Base-by-base conservation (phyloP, 2,329 filamentous ascomycete species). In the Fusarium citri region DNA sequence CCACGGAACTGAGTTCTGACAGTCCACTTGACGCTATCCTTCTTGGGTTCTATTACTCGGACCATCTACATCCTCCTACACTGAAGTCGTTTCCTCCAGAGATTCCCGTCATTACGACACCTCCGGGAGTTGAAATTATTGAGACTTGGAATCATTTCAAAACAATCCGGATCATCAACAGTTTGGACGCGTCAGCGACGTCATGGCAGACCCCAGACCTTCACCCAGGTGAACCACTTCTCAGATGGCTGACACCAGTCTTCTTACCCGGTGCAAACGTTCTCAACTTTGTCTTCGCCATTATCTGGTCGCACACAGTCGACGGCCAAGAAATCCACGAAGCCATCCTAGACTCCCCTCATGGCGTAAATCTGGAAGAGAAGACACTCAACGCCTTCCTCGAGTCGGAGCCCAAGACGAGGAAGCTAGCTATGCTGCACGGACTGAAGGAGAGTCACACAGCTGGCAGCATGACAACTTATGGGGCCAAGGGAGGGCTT, bases 381-480 rank as follows among this genome's bases (percentile, higher is more conserved):
- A 56, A 59, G 6, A 59, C 63, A 6, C 45, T 75, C 3, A 46
- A 75, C 9, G 66, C 70, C 2, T 76, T 76, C 18, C 59, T 71
- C 3, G 16, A 55, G 3, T 53, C 74, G 9, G 55, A 64, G 6
- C 72, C 74, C 7, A 59, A 54, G 42, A 75, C 68, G 5, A 54
- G 64, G 26, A 75, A 74, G 55, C 55, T 76, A 0, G 74, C 71
- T 2, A 69, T 76, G 68, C 47, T 76, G 2, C 72, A 76, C 22
- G 71, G 72, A 0, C 42, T 76, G 0, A 76, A 76, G 18, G 74
- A 76, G 45, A 71, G 66, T 5, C 46, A 56, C 22, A 59, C 66
- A 0, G 57, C 42, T 0, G 66, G 69, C 0, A 12, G n/a, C 0
- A 46, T 59, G 57, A 72, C 63, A n/a, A 65, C 55, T 0, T 59